Evolutionary conservation across 495 filamentous ascomycete species (phyloP), one percentile per base, ranked within the genome.

Genomic region (Xylaria palmicola): DNA sequence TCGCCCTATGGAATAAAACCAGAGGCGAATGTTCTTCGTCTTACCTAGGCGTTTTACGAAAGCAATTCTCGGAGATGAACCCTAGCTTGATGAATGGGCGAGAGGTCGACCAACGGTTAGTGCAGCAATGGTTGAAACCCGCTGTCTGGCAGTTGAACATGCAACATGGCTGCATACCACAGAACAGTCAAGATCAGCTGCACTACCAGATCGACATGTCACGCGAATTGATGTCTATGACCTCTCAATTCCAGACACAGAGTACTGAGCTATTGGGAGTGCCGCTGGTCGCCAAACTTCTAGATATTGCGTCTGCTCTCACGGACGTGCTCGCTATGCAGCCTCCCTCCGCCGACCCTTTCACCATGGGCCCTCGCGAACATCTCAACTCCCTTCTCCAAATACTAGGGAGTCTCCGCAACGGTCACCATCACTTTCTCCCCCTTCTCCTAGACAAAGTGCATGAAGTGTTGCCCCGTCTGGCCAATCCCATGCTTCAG

Each of bases 71-170:
- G 13, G 83, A 88, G 22, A 83, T 86, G 13, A 74, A 90, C 0
- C 88, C 88, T 0, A 63, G 77, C 0, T 84, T 85, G 59, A 78
- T 90, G 43, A 83, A 85, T 51, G 77, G 81, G 45, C 85, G 84
- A 2, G 86, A 93, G 56, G 79, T 85, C 17, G 90, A 95, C 66
- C 75, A 92, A 8, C 79, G 85, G 8, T 78, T 85, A 7, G 90
- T 88, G 34, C 90, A 93, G 71, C 85, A 90, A 68, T 95, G 91
- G 91, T 81, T 93, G n/a, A 86, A 90, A 63, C 89, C 88, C 26
- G 87, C 88, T 67, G 81, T 89, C 2, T 94, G 91, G 91, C 87
- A 91, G 59, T 69, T 93, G 45, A 75, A 68, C 53, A 73, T 72
- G 71, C 80, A 77, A 54, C 81, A 75, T 56, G 77, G 80, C 39